These are phyloP conservation scores for Primulina huaijiensis DNA, from an alignment of 257 asterid genomes.

Conservation along the genomic window DNA sequence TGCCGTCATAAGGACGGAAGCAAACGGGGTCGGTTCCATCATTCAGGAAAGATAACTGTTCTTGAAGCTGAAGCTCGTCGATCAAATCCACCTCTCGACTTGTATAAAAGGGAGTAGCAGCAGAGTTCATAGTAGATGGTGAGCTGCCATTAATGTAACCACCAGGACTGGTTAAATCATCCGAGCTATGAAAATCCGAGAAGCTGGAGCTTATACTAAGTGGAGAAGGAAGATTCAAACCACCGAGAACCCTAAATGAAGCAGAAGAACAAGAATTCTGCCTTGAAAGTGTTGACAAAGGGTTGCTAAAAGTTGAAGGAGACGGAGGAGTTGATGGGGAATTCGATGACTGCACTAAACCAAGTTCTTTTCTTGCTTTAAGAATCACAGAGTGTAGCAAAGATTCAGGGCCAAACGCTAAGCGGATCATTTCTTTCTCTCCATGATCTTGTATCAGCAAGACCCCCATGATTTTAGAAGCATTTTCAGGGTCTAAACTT, in stretches of 20 bases:
- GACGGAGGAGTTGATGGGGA: constrained; percentile 37
- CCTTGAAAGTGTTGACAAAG: constrained; percentile 32
- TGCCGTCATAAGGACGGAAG: constrained; percentile 27
- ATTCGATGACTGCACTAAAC: constrained; percentile 36
- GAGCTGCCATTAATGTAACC: constrained; percentile 20
- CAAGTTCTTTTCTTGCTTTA: constrained; percentile 51
- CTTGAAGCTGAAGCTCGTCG: constrained; percentile 48
- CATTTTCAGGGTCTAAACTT: constrained; percentile 59
- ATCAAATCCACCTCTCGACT: constrained; percentile 53
- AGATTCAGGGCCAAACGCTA: constrained; percentile 68
- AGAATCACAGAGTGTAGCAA: constrained; percentile 51
- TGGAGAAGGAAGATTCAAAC: constrained; percentile 52
- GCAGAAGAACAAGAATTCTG: constrained; percentile 41
- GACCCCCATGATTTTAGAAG: constrained; percentile 72
- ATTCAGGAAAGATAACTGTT: background rate
- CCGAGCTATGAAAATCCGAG: constrained; percentile 39
- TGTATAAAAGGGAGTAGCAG: constrained; percentile 47
- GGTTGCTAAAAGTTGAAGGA: constrained; percentile 26
- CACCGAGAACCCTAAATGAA: constrained; percentile 32
- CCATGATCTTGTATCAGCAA: constrained; percentile 74
- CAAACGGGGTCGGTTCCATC: constrained; percentile 30
- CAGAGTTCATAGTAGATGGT: constrained; percentile 46
- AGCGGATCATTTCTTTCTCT: constrained; percentile 74
- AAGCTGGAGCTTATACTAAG: constrained; percentile 46
- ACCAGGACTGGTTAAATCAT: constrained; percentile 38